Base-by-base conservation (phyloP, 495 filamentous ascomycete genomes). In the Aspergillus ellipticus region DNA sequence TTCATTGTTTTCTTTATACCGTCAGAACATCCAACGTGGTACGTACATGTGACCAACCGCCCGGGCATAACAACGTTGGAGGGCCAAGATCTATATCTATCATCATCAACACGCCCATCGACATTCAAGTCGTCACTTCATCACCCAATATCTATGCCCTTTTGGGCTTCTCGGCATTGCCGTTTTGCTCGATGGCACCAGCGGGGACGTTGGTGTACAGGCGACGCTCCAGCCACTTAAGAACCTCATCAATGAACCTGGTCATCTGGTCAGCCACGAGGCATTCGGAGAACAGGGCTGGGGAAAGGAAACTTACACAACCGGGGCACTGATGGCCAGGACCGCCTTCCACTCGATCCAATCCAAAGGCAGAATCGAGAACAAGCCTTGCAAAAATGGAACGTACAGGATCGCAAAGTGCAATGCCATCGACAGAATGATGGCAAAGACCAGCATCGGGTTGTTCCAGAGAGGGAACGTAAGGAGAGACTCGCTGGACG, bases 401-500 rank as follows among this genome's bases (percentile, higher is more conserved):
- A 86, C 88, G 74, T 99, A 99, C 45, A 99, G 82, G 49, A 99
- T 84, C 9, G 85, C 88, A 66, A 99, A 96, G 77, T 99, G 95
- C 49, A 99, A 82, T 7, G 79, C 82, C 95, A 99, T 99, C n/a
- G 91, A 96, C 53, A 99, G 73, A 11, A 80, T 80, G 61, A 99
- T 94, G 58, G 95, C 95, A 61, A 96, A 96, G 53, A 99, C 87
- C 8, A 99, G 82, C 80, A 94, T 91, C 85, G 96, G 91, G 74
- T 99, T 99, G 65, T 94, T 82, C 92, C 90, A 95, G 22, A 99
- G 75, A 16, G 91, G 92, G 58, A 97, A 85, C 10, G 94, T 97
- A 28, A 99, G 73, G 2, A 99, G 86, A 5, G 90, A 96, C 72
- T 97, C 95, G 72, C 89, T 93, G 8, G 90, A 95, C 15, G 92